Conservation (phyloP, 306 rosid species). For the Prunus mume region DNA sequence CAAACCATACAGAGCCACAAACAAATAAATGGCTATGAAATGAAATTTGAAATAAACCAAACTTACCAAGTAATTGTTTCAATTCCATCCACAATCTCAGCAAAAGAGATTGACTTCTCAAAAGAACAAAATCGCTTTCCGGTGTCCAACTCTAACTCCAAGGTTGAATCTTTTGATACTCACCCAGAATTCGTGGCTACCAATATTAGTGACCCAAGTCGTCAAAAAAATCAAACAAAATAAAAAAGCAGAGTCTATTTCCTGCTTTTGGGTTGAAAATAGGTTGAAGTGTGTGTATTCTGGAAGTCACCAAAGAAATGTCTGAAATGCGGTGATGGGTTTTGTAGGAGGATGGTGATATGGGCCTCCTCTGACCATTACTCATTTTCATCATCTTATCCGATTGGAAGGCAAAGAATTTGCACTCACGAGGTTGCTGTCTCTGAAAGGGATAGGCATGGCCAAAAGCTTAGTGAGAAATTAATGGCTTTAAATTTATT, state of each 20-base stretch:
- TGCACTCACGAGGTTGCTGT: conserved; percentile 35
- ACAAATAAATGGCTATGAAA: conserved; percentile 2
- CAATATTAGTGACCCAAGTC: conserved; percentile 1
- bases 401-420: conserved; percentile 14
- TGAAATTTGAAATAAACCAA: not conserved
- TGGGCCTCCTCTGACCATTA: conserved; percentile 5
- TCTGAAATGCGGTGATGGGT: not conserved
- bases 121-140: conserved; percentile 35
- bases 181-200: conserved; percentile 16
- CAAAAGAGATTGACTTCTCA: conserved; percentile 23
- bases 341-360: conserved; percentile 16
- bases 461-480: not conserved
- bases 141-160: conserved; percentile 10
- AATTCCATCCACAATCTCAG: conserved; percentile 31
- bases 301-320: not conserved
- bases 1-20: conserved; percentile 40
- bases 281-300: not conserved
- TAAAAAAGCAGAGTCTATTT: not conserved
- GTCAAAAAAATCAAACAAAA: not conserved
- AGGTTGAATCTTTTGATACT: conserved; percentile 17
- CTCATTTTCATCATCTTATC: conserved; percentile 30
- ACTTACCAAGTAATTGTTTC: conserved; percentile 34
- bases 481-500: not conserved
- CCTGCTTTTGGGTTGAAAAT: not conserved
- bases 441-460: conserved; percentile 30